phyloP scores from a whole-genome alignment of 495 filamentous ascomycete species.

The Neurospora hispaniola region DNA sequence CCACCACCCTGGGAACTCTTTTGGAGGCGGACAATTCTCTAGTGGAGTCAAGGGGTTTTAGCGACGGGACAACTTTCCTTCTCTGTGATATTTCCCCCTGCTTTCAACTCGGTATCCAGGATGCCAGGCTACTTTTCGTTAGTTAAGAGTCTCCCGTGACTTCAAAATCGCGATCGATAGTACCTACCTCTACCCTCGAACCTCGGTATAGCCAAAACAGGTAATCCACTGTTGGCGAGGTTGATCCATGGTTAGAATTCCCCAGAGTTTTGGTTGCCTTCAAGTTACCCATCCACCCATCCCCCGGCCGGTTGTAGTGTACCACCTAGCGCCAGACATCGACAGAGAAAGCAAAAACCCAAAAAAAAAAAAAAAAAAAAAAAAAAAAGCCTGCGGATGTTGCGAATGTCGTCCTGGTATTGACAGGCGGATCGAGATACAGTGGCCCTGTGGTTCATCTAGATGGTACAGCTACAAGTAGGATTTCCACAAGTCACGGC shows the following conservation, averaged over 20 bases:
- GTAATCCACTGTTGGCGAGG: not conserved
- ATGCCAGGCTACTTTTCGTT: not conserved
- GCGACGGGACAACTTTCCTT: constrained; percentile 19
- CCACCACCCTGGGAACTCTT: not conserved
- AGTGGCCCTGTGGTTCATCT: not conserved
- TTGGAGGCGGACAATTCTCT: not conserved
- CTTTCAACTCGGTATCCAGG: not conserved
- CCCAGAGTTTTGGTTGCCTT: not conserved
- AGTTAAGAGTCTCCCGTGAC: not conserved
- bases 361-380: not conserved
- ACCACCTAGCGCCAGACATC: not conserved
- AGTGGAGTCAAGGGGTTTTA: not conserved
- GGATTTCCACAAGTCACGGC: not conserved
- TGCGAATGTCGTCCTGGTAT: too few relatives aligned
- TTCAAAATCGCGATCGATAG: not conserved
- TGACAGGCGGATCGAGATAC: not conserved
- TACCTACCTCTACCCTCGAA: not conserved
- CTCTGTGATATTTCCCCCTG: not conserved
- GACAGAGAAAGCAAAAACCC: not conserved
- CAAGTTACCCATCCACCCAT: not conserved
- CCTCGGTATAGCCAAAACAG: not conserved
- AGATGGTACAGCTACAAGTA: too few relatives aligned
- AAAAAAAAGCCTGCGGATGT: not conserved
- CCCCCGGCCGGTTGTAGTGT: not conserved
- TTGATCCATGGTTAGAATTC: not conserved